Evolutionary conservation across 169 alveolate species (phyloP).

Genomic region (Eimeria praecox): DNA sequence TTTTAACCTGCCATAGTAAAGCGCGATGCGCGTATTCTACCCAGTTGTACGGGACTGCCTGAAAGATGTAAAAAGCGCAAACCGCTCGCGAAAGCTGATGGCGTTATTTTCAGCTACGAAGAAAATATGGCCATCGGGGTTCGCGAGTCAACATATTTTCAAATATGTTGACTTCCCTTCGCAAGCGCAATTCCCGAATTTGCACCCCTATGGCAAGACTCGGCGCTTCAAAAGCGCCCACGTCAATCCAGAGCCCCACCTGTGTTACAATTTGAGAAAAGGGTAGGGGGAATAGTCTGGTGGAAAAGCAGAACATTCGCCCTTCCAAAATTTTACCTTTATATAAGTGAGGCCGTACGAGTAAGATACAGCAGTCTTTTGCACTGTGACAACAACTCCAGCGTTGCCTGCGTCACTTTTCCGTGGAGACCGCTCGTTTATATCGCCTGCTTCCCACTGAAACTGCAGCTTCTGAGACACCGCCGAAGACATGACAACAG

Average conservation of each 20-base stretch:
- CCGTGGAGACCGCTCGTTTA: conserved; percentile 45
- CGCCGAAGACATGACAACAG: not conserved
- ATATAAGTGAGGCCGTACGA: conserved; percentile 61
- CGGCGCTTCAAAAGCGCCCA: not conserved
- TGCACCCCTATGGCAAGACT: not conserved
- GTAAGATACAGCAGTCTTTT: conserved; percentile 72
- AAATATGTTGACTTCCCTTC: not conserved
- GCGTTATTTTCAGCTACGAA: not conserved
- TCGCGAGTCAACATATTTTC: too few relatives aligned
- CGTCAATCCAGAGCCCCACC: not conserved
- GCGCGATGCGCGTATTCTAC: conserved; percentile 77
- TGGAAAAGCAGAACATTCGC: not conserved
- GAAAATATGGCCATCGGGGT: too few relatives aligned
- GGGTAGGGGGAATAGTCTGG: not conserved
- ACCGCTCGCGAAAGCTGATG: not conserved
- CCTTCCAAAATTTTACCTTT: conserved; percentile 1
- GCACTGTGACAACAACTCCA: conserved; percentile 71
- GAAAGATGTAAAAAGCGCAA: not conserved
- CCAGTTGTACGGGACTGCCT: conserved; percentile 78
- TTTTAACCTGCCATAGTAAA: conserved; percentile 53
- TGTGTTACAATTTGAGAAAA: not conserved
- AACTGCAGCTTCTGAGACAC: conserved; percentile 71
- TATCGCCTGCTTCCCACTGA: conserved; percentile 72
- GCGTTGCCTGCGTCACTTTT: conserved; percentile 76
- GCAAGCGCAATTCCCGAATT: not conserved